Percentiles rank a stretch among this genome's conserved stretches.
Evolutionary conservation across 306 rosid genomes (phyloP).

Genomic region (Rosa lucieae): DNA sequence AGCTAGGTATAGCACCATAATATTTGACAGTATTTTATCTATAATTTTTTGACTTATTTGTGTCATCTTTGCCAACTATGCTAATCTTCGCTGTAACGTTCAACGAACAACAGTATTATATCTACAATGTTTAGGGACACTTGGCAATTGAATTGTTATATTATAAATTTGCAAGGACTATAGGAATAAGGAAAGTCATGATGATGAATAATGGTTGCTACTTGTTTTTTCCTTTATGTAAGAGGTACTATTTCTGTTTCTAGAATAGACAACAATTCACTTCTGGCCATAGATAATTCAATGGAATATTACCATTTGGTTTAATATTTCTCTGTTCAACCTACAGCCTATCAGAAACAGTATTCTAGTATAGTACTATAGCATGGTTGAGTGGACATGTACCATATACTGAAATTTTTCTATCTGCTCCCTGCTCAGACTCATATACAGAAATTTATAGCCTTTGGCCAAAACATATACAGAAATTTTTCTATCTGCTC

Average conservation of each 20-base stretch:
- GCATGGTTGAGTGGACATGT: background rate
- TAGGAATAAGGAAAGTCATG: constrained; percentile 3
- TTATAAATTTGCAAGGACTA: background rate
- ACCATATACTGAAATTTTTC: background rate
- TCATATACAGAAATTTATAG: background rate
- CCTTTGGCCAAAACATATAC: background rate
- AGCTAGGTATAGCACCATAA: background rate
- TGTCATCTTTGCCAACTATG: background rate
- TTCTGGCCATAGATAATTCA: constrained; percentile 1
- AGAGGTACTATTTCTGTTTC: constrained; percentile 12
- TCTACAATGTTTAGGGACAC: background rate
- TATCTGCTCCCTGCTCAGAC: background rate
- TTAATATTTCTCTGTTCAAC: background rate
- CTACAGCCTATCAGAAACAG: background rate
- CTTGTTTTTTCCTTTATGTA: constrained; percentile 5
- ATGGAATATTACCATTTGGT: background rate
- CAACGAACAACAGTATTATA: background rate
- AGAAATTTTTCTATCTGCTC: no score
- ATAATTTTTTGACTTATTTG: no score
- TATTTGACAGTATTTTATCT: no score
- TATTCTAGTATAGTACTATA: background rate
- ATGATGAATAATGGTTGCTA: constrained; percentile 6
- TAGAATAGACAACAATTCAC: constrained; percentile 9
- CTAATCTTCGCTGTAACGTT: no score
- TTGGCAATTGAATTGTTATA: background rate